Evolutionary conservation across 169 alveolate genomes (phyloP).

Genomic region (Plasmodium coatneyi): DNA sequence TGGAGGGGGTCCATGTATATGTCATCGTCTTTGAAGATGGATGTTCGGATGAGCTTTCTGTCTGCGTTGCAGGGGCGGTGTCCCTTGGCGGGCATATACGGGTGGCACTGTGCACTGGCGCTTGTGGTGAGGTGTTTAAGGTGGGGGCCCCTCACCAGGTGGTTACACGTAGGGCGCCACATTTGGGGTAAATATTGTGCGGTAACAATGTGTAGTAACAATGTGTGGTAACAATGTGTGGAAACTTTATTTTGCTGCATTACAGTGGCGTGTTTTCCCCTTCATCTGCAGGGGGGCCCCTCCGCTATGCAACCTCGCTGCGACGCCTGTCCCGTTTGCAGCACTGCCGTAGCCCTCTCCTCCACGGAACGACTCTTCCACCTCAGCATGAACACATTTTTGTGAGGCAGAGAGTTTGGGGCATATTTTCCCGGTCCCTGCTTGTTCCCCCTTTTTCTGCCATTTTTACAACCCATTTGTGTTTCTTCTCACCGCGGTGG

Average conservation of each 20-base stretch:
- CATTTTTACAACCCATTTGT: neutral
- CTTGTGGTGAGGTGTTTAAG: constrained; percentile 2
- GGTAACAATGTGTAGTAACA: neutral
- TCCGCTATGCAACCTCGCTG: neutral
- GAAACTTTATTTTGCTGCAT: neutral
- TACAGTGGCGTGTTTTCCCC: neutral
- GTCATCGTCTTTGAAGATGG: constrained; percentile 70
- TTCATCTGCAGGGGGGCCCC: neutral
- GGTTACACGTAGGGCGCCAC: neutral
- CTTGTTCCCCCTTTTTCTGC: neutral
- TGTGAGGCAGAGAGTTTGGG: neutral
- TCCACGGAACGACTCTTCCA: neutral
- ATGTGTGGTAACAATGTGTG: neutral
- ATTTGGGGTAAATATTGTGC: neutral
- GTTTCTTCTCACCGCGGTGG: neutral
- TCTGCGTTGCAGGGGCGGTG: neutral
- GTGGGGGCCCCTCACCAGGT: neutral
- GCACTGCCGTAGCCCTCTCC: neutral
- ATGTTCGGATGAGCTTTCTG: constrained; percentile 10
- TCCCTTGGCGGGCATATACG: neutral
- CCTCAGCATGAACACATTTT: neutral
- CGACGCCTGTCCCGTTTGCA: neutral
- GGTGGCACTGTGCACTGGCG: neutral
- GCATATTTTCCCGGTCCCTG: neutral
- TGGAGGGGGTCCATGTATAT: constrained; percentile 59